A percentile compares a stretch with the other conserved stretches of the same genome.
Conservation (phyloP, 139 green algal species). For the Nannochloris sp. region DNA sequence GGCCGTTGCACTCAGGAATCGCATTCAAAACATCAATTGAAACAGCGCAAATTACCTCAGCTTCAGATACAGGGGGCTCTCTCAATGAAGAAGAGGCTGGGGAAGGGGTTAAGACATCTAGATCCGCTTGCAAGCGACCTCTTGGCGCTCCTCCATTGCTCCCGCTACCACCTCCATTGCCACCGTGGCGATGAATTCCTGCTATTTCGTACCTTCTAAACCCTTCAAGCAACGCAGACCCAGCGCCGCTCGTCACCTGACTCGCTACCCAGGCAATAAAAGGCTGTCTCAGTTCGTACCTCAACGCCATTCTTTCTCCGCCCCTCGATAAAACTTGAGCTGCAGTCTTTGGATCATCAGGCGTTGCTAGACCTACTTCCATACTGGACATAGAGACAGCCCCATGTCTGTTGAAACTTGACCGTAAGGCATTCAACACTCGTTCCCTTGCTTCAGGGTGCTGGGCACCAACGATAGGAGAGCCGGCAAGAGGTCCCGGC, state of each 20-base stretch:
- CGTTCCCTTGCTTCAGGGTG: conserved; percentile 32
- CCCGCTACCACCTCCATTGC: neutral
- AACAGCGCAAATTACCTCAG: conserved; percentile 36
- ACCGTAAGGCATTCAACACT: conserved; percentile 30
- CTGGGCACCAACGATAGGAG: conserved; percentile 1
- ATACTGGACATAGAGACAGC: conserved; percentile 45
- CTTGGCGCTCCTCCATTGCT: conserved; percentile 34
- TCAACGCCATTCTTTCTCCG: conserved; percentile 33
- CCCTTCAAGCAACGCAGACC: conserved; percentile 26
- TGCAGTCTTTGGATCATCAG: neutral
- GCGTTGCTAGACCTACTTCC: conserved; percentile 20
- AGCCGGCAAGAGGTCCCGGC: conserved; percentile 17
- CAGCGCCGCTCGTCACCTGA: conserved; percentile 21
- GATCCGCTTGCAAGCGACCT: conserved; percentile 58
- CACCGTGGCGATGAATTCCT: conserved; percentile 9
- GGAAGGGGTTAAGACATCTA: conserved; percentile 52
- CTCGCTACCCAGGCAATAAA: conserved; percentile 59
- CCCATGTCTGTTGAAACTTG: conserved; percentile 40
- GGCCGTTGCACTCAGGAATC: conserved; percentile 23
- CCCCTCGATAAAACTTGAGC: neutral
- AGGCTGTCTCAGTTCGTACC: conserved; percentile 54
- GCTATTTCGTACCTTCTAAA: conserved; percentile 61
- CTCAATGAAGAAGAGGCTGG: conserved; percentile 25
- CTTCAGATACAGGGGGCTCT: conserved; percentile 8
- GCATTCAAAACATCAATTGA: conserved; percentile 23